phyloP scores from a whole-genome alignment of 148 eudicot genomes.

The Cornus suecica region DNA sequence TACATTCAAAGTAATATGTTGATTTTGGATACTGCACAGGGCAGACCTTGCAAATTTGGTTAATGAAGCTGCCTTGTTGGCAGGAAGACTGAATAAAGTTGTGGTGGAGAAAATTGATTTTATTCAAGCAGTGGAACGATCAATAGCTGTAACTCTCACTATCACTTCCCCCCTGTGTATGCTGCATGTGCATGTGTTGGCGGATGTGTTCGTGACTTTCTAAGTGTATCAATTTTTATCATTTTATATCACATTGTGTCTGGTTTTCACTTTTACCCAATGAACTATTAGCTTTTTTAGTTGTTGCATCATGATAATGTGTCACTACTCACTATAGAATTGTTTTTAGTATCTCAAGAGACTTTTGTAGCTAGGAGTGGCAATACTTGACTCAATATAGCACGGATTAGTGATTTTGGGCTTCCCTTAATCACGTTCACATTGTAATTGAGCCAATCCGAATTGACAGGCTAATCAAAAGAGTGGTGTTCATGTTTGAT shows the following conservation, averaged over 20 bases:
- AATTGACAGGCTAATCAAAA: too few relatives aligned
- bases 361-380: too few relatives aligned
- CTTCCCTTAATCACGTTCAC: too few relatives aligned
- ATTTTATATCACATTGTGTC: neutral
- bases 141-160: slow-evolving; percentile 63
- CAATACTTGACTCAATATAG: too few relatives aligned
- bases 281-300: neutral
- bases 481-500: too few relatives aligned
- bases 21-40: slow-evolving; percentile 46
- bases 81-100: slow-evolving; percentile 78
- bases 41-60: slow-evolving; percentile 99
- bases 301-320: neutral
- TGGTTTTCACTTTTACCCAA: neutral
- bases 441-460: too few relatives aligned
- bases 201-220: neutral
- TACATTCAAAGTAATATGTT: slow-evolving; percentile 10
- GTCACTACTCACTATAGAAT: neutral
- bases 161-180: neutral
- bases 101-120: slow-evolving; percentile 85
- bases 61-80: slow-evolving; percentile 97
- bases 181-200: neutral
- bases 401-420: too few relatives aligned
- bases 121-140: slow-evolving; percentile 88
- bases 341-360: too few relatives aligned
- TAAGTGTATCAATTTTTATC: neutral